A percentile compares a stretch with the other conserved stretches of the same genome.
Conservation (phyloP, 768 basidiomycete species). For the Naganishia kalamii region DNA sequence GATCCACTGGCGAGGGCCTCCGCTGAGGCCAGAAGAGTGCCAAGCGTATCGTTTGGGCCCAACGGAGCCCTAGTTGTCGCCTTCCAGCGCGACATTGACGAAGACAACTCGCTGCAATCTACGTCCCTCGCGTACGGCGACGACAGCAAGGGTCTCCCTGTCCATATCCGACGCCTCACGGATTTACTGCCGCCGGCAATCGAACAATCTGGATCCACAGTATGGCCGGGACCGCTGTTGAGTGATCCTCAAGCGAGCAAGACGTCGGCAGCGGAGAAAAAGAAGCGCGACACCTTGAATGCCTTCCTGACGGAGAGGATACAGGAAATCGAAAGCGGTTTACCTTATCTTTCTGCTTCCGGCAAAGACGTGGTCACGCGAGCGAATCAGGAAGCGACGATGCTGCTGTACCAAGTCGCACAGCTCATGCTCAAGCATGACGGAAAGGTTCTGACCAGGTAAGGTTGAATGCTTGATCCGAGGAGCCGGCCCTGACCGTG, state of each 20-base stretch:
- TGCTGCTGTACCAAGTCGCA: constrained; percentile 66
- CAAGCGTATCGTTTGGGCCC: constrained; percentile 79
- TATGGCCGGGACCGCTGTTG: constrained; percentile 83
- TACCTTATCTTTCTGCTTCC: constrained; percentile 59
- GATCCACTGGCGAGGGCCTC: constrained; percentile 17
- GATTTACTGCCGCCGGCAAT: constrained; percentile 62
- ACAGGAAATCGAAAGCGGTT: constrained; percentile 68
- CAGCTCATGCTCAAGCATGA: constrained; percentile 81
- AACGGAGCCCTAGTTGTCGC: constrained; percentile 80
- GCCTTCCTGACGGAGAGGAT: constrained; percentile 70
- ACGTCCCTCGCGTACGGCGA: constrained; percentile 51
- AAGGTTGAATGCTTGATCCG: constrained; percentile 40
- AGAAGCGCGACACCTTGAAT: constrained; percentile 70
- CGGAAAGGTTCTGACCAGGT: constrained; percentile 81
- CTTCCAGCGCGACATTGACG: constrained; percentile 53
- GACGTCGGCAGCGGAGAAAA: constrained; percentile 56
- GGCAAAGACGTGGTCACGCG: constrained; percentile 51
- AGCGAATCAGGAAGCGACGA: constrained; percentile 65
- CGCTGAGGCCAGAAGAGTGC: constrained; percentile 38
- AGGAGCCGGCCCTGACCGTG: background rate
- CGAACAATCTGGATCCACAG: constrained; percentile 53
- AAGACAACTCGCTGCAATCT: background rate
- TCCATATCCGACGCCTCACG: constrained; percentile 62
- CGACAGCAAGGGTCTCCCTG: constrained; percentile 68
- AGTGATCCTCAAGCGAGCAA: constrained; percentile 66